A percentile compares a stretch with the other conserved stretches of the same genome.
These are phyloP conservation scores for Phycomyces blakesleeanus DNA, from an alignment of 192 early-diverging fungal genomes.

Conservation along the genomic window DNA sequence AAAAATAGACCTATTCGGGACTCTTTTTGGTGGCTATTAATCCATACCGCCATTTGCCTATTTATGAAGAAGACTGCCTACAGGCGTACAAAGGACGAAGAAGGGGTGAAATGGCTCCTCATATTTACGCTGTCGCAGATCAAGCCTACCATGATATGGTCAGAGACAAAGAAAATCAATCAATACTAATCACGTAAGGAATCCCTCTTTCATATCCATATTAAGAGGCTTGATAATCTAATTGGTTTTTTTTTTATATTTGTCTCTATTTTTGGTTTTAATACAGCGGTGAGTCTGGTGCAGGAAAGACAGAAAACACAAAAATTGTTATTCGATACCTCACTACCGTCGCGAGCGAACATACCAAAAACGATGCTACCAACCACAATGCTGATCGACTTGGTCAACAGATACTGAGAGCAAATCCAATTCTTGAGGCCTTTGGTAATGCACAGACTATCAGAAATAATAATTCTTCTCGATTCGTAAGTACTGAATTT, in stretches of 20 bases:
- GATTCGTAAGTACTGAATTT: conserved; percentile 67
- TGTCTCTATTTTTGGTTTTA: neutral
- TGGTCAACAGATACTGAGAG: conserved; percentile 83
- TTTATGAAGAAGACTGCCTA: conserved; percentile 82
- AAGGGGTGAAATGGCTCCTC: conserved; percentile 73
- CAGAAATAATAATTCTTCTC: conserved; percentile 97
- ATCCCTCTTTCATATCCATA: neutral
- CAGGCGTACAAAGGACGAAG: conserved; percentile 66
- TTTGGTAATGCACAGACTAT: conserved; percentile 99
- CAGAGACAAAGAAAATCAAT: conserved; percentile 90
- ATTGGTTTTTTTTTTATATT: neutral
- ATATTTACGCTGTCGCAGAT: conserved; percentile 93
- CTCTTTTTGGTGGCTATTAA: conserved; percentile 98
- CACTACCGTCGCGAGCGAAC: conserved; percentile 79
- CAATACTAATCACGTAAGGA: conserved; percentile 90
- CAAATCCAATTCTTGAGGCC: conserved; percentile 95
- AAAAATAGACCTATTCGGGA: conserved; percentile 90
- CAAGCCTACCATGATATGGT: conserved; percentile 95
- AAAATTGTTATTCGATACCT: conserved; percentile 99
- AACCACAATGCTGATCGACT: conserved; percentile 51
- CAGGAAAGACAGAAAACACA: conserved; percentile 99
- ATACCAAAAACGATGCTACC: neutral
- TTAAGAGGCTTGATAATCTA: neutral
- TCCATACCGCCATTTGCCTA: conserved; percentile 89
- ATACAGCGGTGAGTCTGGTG: conserved; percentile 91